These are phyloP conservation scores for Olyra latifolia DNA, from an alignment of 176 grass and related monocot species.

Conservation along the genomic window DNA sequence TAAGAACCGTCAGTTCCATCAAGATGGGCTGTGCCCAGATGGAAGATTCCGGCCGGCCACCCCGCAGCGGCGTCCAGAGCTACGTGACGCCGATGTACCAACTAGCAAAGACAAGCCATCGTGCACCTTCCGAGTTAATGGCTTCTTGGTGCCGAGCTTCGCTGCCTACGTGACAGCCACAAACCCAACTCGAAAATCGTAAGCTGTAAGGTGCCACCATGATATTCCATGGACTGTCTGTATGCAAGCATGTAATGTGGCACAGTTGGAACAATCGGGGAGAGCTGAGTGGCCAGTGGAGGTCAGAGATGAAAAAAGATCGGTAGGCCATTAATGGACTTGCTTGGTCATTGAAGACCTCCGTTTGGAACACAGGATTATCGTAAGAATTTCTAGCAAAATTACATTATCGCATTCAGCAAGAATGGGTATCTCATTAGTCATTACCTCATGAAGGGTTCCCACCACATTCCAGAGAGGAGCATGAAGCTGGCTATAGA, in stretches of 20 bases:
- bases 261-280: conserved; percentile 16
- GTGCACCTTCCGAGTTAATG: neutral
- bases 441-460: no score
- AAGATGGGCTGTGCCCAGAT: conserved; percentile 42
- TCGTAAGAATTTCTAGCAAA: neutral
- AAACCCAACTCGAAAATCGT: neutral
- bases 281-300: neutral
- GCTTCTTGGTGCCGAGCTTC: conserved; percentile 19
- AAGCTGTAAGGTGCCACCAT: neutral
- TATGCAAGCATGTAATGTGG: conserved; percentile 18
- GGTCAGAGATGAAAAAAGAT: neutral
- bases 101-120: conserved; percentile 13
- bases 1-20: neutral
- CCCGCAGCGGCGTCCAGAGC: neutral
- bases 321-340: neutral
- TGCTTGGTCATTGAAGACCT: neutral
- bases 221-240: neutral
- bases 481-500: neutral
- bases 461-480: no score
- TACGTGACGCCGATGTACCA: conserved; percentile 41
- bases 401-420: no score
- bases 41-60: conserved; percentile 43
- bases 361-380: neutral
- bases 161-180: conserved; percentile 44
- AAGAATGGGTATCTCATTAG: neutral